Evolutionary conservation across 2,329 filamentous ascomycete species (phyloP).

Genomic region (Colletotrichum nymphaeae): DNA sequence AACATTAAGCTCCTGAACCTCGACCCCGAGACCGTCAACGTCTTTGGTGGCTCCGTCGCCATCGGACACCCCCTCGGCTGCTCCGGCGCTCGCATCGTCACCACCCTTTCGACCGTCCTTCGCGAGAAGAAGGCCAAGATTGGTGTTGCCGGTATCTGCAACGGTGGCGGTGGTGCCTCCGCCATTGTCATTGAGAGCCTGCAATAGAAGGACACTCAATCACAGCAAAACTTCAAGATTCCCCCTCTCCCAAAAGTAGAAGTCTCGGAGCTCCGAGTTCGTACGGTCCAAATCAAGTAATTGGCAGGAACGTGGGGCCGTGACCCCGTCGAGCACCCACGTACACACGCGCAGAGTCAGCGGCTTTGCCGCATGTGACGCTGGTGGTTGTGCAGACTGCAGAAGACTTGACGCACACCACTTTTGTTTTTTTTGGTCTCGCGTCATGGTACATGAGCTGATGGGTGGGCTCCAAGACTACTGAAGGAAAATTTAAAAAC

Average conservation of each 20-base stretch:
- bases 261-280: constrained; percentile 18
- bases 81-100: constrained; percentile 92
- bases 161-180: constrained; percentile 95
- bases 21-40: constrained; percentile 87
- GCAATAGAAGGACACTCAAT: constrained; percentile 51
- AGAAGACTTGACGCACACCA: not conserved
- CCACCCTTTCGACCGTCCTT: constrained; percentile 89
- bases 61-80: constrained; percentile 95
- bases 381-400: not conserved
- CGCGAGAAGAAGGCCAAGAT: constrained; percentile 93
- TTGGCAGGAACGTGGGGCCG: constrained; percentile 13
- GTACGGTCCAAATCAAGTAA: constrained; percentile 2
- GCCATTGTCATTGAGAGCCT: constrained; percentile 89
- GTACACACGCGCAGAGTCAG: not conserved
- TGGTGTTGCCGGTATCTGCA: constrained; percentile 95
- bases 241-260: not conserved
- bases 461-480: not conserved
- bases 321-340: not conserved
- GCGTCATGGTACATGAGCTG: not conserved
- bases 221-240: not conserved
- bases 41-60: constrained; percentile 94
- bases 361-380: not conserved
- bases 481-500: not conserved
- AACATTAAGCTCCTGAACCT: constrained; percentile 93
- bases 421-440: not conserved